Evolutionary conservation across 208 protist species (phyloP).

Genomic region (Tritrichomonas musculus): DNA sequence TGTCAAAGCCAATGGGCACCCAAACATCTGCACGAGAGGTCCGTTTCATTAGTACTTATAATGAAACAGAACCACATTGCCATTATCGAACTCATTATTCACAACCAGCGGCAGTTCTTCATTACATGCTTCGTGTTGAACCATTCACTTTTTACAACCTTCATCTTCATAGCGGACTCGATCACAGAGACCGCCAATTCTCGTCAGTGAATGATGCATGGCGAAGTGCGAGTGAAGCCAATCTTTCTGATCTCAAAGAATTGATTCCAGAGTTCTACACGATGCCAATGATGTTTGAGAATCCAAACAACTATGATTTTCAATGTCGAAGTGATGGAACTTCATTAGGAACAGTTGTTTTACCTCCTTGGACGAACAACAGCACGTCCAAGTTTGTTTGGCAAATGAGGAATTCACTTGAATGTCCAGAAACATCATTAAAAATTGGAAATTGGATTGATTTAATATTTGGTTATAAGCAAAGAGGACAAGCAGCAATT

Average conservation of each 20-base stretch:
- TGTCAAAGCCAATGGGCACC: neutral
- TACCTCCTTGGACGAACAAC: neutral
- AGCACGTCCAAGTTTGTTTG: neutral
- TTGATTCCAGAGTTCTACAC: neutral
- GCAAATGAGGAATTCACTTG: neutral
- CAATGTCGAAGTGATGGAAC: neutral
- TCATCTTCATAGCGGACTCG: neutral
- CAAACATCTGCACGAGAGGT: neutral
- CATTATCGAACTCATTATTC: slow-evolving; percentile 24
- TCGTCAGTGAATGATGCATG: neutral
- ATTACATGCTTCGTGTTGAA: neutral
- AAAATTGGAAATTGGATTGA: neutral
- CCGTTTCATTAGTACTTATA: neutral
- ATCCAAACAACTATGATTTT: neutral
- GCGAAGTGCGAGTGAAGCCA: neutral
- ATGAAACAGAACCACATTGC: neutral
- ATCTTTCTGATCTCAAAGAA: slow-evolving; percentile 4
- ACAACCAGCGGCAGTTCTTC: neutral
- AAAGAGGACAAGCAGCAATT: neutral
- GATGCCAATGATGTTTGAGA: neutral
- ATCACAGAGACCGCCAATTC: neutral
- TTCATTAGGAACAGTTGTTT: neutral
- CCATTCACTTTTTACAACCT: slow-evolving; percentile 7
- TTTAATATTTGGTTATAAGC: slow-evolving; percentile 12
- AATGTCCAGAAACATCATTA: neutral